A percentile compares a stretch with the other conserved stretches of the same genome.
Evolutionary conservation across 768 basidiomycete species (phyloP).

Genomic region (Rhodotorula taiwanensis): DNA sequence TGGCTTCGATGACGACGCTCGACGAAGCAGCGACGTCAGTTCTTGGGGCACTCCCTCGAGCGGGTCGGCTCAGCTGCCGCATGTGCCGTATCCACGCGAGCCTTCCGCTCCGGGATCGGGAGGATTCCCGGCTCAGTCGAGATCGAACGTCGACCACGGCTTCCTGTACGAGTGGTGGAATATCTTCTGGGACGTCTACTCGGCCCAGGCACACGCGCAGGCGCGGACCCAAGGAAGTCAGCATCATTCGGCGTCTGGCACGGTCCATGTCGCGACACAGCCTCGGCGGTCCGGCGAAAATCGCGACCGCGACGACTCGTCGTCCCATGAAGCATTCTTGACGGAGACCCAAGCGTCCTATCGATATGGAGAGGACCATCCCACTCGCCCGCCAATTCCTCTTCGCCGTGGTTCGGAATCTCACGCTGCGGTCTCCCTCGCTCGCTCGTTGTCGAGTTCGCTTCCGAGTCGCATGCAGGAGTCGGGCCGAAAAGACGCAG

Average conservation of each 20-base stretch:
- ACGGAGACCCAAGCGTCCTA: too few species aligned
- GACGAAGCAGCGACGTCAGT: not conserved
- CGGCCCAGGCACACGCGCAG: not conserved
- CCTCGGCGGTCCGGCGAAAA: too few species aligned
- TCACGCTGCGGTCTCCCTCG: too few species aligned
- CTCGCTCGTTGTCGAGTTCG: too few species aligned
- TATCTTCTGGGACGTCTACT: conserved; percentile 37
- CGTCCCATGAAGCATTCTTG: too few species aligned
- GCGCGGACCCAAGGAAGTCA: not conserved
- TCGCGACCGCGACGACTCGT: too few species aligned
- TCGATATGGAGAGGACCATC: not conserved
- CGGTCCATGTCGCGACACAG: conserved; percentile 2
- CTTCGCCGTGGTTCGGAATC: too few species aligned
- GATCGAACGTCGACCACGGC: conserved; percentile 22
- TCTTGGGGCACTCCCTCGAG: not conserved
- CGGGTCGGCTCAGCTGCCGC: not conserved
- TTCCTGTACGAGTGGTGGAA: conserved; percentile 39
- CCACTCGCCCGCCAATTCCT: not conserved
- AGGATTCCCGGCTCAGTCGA: conserved; percentile 9
- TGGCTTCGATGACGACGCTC: conserved; percentile 7
- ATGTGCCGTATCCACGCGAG: too few species aligned
- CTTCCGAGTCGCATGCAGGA: too few species aligned
- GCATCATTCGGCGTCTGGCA: not conserved
- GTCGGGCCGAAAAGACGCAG: too few species aligned
- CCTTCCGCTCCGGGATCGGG: not conserved